Evolutionary conservation across 805 yeast genomes (phyloP), one percentile per base, ranked within the genome.

Genomic region (Yarrowia porcina): DNA sequence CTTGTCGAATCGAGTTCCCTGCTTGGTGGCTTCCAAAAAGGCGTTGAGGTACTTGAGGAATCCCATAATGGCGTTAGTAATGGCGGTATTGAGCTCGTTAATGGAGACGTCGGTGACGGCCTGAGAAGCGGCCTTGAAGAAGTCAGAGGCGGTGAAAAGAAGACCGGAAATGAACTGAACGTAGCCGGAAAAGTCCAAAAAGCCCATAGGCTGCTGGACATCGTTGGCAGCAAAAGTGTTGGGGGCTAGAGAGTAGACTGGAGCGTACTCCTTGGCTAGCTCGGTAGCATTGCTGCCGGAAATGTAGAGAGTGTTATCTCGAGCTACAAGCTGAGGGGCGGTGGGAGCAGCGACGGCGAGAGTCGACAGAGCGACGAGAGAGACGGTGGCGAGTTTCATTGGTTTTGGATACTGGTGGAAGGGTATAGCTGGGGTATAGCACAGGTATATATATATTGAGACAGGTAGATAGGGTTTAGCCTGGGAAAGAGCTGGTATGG

Each of bases 1-100:
- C 59, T 52, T 52, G 33, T 52, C 59, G 25, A 52, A 52, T 4
- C 59, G 42, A 12, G 59, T 52, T 15, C 59, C 59, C 59, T 52
- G 59, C 13, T 25, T 23, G 42, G 44, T 36, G 33, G 59, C 59
- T 12, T 21, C 44, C 44, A 52, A 33, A 33, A 52, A 52, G 23
- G 44, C 59, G 38, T 52, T 52, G 18, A 52, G 59, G 44, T 52
- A 52, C 59, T 36, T 52, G 44, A 52, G 42, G 27, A 52, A 17
- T 2, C 59, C 59, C 44, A 52, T 33, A 32, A 52, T 32, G 33
- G 44, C 59, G 33, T 52, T 52, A 33, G 59, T 52, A 33, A 52
- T 52, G 25, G 59, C 59, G 5, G 44, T 36, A 33, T 52, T 52
- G 35, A 52, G 59, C 44, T 52, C 59, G 59, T 52, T 52, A 18